Evolutionary conservation across 208 protist species (phyloP), one percentile per base, ranked within the genome.

Genomic region (Acanthamoeba sp.): DNA sequence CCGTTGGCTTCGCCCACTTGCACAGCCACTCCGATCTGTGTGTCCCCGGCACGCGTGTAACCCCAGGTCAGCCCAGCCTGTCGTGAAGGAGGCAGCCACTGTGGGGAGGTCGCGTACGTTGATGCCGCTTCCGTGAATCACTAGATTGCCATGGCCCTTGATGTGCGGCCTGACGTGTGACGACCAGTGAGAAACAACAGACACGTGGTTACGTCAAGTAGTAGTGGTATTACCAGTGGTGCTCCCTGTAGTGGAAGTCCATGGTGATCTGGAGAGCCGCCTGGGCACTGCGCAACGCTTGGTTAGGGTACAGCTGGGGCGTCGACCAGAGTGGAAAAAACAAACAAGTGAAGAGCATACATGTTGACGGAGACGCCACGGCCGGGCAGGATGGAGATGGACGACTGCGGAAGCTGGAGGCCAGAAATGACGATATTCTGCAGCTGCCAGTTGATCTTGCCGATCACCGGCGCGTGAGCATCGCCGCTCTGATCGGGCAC

Each of bases 101-200:
- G n/a, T n/a, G n/a, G n/a, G 20, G 16, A 55, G 22, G 16, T 5
- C 18, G 16, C 64, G 64, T 42, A 76, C 66, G 36, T 76, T 76
- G 38, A 88, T 88, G 6, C 78, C 78, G n/a, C 5, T 62, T 20
- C 0, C 50, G 42, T 52, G 22, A 38, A 88, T 88, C 12, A 62
- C 40, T 7, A 88, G 40, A 1, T 29, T 1, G 40, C 78, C 78
- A n/a, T 38, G 40, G 24, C 78, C 78, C 50, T 57, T 88, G 40
- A 88, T 88, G 50, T 88, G 78, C 50, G 78, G 78, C 78, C 78
- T 88, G 50, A 73, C 27, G n/a, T 18, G 62, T 29, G 14, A 40
- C 9, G 38, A 27, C 34, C 32, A 59, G 55, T 24, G 55, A 59
- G 2, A 27, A 27, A 59, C 3, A 59, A 18, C 9, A 59, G 20